Evolutionary conservation across 2,329 filamentous ascomycete species (phyloP).

Genomic region (Huntiella moniliformis): DNA sequence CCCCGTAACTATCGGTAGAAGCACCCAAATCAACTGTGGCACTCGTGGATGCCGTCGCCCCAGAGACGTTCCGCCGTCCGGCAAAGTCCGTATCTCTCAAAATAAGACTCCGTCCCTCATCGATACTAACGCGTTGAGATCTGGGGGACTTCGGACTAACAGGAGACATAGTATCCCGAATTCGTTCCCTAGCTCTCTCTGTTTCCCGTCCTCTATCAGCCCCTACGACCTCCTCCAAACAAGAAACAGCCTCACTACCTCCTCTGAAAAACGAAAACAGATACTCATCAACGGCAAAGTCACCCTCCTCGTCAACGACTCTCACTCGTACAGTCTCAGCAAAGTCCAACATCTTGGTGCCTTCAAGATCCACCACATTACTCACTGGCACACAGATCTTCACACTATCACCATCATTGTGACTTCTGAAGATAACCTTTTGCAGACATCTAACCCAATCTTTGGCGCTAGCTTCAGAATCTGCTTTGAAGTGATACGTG

Average conservation of each 20-base stretch:
- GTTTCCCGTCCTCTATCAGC: no score
- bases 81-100: no score
- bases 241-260: conserved; percentile 63
- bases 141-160: conserved; percentile 2
- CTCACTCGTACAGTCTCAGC: conserved; percentile 87
- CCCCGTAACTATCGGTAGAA: conserved; percentile 57
- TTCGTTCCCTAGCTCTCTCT: conserved; percentile 45
- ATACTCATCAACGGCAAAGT: conserved; percentile 92
- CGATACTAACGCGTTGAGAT: not conserved
- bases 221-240: conserved; percentile 27
- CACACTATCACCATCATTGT: conserved; percentile 92
- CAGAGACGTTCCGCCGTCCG: no score
- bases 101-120: not conserved
- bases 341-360: conserved; percentile 76
- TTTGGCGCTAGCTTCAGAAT: conserved; percentile 71
- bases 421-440: conserved; percentile 84
- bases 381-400: conserved; percentile 83
- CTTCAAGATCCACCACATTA: conserved; percentile 83
- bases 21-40: conserved; percentile 34
- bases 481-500: conserved; percentile 73
- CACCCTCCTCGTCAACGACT: conserved; percentile 84
- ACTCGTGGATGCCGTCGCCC: conserved; percentile 13
- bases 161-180: conserved; percentile 16
- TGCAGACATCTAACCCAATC: conserved; percentile 94
- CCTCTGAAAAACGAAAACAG: conserved; percentile 91